phyloP scores from a whole-genome alignment of 305 asterid species.

The Solanum chacoense region DNA sequence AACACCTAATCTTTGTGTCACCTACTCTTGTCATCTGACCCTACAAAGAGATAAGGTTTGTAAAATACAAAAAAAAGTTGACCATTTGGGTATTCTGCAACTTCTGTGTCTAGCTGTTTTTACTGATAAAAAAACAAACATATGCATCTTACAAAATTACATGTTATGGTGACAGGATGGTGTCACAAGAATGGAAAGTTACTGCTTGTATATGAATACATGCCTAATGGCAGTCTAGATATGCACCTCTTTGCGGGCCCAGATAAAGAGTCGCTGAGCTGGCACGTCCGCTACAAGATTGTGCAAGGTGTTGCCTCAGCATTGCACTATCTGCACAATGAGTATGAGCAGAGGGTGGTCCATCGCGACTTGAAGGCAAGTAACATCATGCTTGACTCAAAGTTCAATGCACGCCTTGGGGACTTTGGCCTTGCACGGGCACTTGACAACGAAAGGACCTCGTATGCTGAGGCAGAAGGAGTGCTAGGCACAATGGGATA shows the following conservation, averaged over 20 bases:
- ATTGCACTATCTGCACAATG: constrained; percentile 83
- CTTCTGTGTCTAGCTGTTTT: not conserved
- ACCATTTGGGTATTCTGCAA: not conserved
- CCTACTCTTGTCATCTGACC: not conserved
- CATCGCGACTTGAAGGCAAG: constrained; percentile 91
- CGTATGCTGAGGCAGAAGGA: constrained; percentile 78
- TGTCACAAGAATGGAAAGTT: constrained; percentile 82
- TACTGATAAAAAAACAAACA: not conserved
- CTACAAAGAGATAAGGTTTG: not conserved
- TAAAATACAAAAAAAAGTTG: not conserved
- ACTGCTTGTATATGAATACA: constrained; percentile 75
- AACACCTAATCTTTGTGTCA: not conserved
- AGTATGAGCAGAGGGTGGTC: constrained; percentile 70
- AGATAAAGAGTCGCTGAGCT: constrained; percentile 27
- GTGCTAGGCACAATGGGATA: constrained; percentile 82
- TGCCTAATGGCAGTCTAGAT: constrained; percentile 94
- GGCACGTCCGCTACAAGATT: constrained; percentile 61
- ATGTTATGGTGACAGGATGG: constrained; percentile 52
- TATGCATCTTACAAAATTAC: not conserved
- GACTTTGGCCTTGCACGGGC: constrained; percentile 95
- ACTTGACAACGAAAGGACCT: constrained; percentile 68
- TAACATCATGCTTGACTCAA: constrained; percentile 79
- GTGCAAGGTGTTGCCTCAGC: constrained; percentile 78
- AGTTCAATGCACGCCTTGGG: constrained; percentile 78
- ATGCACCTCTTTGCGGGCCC: constrained; percentile 59